Evolutionary conservation across 495 filamentous ascomycete genomes (phyloP).

Genomic region (Aspergillus baeticus): DNA sequence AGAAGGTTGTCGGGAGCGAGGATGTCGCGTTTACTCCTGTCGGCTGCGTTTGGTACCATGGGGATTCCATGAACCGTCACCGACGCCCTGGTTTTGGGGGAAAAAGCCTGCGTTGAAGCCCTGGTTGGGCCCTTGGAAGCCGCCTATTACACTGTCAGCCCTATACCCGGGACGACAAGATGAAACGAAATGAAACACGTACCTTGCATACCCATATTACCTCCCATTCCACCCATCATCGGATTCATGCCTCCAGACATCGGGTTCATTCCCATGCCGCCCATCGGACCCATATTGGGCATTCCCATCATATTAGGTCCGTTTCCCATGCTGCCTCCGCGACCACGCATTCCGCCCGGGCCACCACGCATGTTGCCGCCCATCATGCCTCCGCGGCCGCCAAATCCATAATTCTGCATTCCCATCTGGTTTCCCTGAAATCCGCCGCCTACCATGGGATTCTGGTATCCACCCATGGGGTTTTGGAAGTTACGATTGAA

Average conservation of each 20-base stretch:
- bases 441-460: slow-evolving; percentile 62
- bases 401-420: slow-evolving; percentile 61
- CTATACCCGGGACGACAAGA: not conserved
- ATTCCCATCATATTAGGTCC: slow-evolving; percentile 56
- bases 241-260: slow-evolving; percentile 53
- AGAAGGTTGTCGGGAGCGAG: not conserved
- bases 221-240: slow-evolving; percentile 59
- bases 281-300: slow-evolving; percentile 50
- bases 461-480: slow-evolving; percentile 55
- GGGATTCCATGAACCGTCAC: slow-evolving; percentile 73
- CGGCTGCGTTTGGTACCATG: slow-evolving; percentile 80
- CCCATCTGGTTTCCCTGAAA: slow-evolving; percentile 55
- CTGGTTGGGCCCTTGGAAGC: slow-evolving; percentile 66
- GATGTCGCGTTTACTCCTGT: slow-evolving; percentile 46
- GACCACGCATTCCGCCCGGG: slow-evolving; percentile 66
- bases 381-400: slow-evolving; percentile 65
- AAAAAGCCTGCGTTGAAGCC: slow-evolving; percentile 86
- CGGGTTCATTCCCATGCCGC: slow-evolving; percentile 63
- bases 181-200: slow-evolving; percentile 44
- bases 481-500: slow-evolving; percentile 54
- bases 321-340: slow-evolving; percentile 55
- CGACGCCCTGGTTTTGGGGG: slow-evolving; percentile 53
- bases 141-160: slow-evolving; percentile 33
- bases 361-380: slow-evolving; percentile 67
- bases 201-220: slow-evolving; percentile 62